Conservation (phyloP, 495 filamentous ascomycete species). For the Lepraria neglecta region DNA sequence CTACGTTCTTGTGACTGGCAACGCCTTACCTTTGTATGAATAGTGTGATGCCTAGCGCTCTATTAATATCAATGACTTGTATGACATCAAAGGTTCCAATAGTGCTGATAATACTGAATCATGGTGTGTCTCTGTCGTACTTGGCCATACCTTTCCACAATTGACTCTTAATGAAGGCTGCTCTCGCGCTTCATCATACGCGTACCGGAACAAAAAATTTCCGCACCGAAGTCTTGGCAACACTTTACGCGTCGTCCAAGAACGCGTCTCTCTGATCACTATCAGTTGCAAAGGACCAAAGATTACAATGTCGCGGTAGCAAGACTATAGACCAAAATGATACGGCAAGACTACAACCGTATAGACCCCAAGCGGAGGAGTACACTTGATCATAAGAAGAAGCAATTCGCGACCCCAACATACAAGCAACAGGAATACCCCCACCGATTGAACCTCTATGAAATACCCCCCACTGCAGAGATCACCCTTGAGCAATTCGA, state of each 20-base stretch:
- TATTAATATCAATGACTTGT: conserved; percentile 8
- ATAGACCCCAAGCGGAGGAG: conserved; percentile 75
- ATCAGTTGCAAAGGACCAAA: background rate
- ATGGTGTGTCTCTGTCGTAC: too few species aligned
- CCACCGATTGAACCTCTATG: conserved; percentile 88
- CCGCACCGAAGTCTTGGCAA: background rate
- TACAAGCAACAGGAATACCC: conserved; percentile 72
- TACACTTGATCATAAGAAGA: conserved; percentile 69
- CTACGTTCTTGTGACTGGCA: conserved; percentile 6
- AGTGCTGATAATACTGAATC: too few species aligned
- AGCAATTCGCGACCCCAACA: conserved; percentile 68
- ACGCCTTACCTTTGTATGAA: conserved; percentile 5
- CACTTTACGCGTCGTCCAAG: background rate
- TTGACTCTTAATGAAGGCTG: too few species aligned
- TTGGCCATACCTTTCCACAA: too few species aligned
- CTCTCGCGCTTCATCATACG: background rate
- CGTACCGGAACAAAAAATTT: background rate
- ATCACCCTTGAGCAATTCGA: conserved; percentile 98
- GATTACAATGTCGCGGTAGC: background rate
- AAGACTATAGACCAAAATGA: conserved; percentile 44
- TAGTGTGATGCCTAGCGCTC: conserved; percentile 10
- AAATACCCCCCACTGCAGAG: conserved; percentile 78
- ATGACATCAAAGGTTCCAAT: background rate
- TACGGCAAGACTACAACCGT: conserved; percentile 63
- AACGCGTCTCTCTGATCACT: background rate